Evolutionary conservation across 1,139 yeast genomes (phyloP), one percentile per base, ranked within the genome.

Genomic region (Blastobotrys illinoisensis): DNA sequence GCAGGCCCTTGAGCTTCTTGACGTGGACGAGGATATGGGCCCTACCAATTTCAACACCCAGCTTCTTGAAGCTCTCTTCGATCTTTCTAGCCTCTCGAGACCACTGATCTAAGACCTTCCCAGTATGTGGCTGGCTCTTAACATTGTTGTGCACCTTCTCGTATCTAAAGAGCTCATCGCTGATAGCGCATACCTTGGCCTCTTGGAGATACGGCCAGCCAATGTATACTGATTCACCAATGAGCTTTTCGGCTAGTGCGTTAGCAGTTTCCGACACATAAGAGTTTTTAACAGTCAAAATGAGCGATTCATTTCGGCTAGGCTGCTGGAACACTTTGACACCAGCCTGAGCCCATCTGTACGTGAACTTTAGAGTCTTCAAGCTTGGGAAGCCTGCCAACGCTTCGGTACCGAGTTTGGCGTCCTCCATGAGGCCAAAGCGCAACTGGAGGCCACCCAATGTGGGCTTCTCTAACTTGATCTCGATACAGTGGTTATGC

Each of bases 331-430:
- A 93, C 1, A 95, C 86, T 58, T 79, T 75, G 14, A 91, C 85
- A 58, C 85, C 88, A 57, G 83, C 85, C 56, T 75, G 73, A 53
- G 77, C 80, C 59, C 87, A 71, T 50, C 74, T 72, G 61, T 77
- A 71, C 0, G 76, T 71, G 65, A 83, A 86, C 4, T 91, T 85
- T 49, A 93, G 71, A 0, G 95, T 81, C 50, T 80, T 72, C 64
- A 93, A 76, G 14, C 93, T 77, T 54, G 99, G 99, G 79, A 95
- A 93, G 1, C 98, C 97, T 14, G 97, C 96, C 56, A 87, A 74
- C 52, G 88, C 74, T 3, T 85, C 78, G 26, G 73, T 75, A 48
- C 98, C 98, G 2, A 79, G 72, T 58, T 79, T 76, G 9, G 90
- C 96, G 55, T 88, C 87, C 36, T 79, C 77, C 50, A 81, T 74